Evolutionary conservation across 805 yeast species (phyloP).

Genomic region (Teunomyces gatunensis): DNA sequence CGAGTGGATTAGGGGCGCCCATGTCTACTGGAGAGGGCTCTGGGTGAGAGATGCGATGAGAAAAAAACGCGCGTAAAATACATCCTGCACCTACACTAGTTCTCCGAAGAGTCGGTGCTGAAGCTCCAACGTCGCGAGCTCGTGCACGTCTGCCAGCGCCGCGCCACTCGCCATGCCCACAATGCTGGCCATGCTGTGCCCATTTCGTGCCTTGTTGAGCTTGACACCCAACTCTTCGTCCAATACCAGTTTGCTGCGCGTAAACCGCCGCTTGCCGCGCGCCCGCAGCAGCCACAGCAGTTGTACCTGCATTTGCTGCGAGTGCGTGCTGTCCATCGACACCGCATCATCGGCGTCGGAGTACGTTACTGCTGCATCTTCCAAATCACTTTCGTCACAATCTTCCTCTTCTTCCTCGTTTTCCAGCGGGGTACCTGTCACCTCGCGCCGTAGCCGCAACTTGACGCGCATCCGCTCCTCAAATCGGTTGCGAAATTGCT

Average conservation of each 20-base stretch:
- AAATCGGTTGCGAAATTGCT: slow-evolving; percentile 8
- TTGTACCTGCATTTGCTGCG: not conserved
- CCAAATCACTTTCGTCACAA: slow-evolving; percentile 24
- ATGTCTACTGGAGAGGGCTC: not conserved
- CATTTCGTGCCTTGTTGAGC: slow-evolving; percentile 6
- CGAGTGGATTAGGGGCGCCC: slow-evolving; percentile 44
- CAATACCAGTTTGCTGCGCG: slow-evolving; percentile 1
- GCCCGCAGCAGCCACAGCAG: not conserved
- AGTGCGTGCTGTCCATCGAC: slow-evolving; percentile 18
- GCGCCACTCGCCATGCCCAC: slow-evolving; percentile 9
- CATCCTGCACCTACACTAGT: not conserved
- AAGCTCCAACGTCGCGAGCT: slow-evolving; percentile 18
- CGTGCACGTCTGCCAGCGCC: slow-evolving; percentile 19
- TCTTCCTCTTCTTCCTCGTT: slow-evolving; percentile 13
- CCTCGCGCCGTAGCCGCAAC: slow-evolving; percentile 3
- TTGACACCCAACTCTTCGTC: slow-evolving; percentile 9
- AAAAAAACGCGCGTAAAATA: not conserved
- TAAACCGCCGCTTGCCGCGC: not conserved
- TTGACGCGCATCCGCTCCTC: slow-evolving; percentile 11
- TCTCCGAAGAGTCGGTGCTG: slow-evolving; percentile 18
- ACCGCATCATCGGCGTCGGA: slow-evolving; percentile 21
- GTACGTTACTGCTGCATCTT: slow-evolving; percentile 15
- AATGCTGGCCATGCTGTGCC: not conserved
- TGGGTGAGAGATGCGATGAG: slow-evolving; percentile 6
- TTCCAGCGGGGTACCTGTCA: not conserved